Evolutionary conservation across 257 asterid genomes (phyloP).

Genomic region (Gentiana macrophylla): DNA sequence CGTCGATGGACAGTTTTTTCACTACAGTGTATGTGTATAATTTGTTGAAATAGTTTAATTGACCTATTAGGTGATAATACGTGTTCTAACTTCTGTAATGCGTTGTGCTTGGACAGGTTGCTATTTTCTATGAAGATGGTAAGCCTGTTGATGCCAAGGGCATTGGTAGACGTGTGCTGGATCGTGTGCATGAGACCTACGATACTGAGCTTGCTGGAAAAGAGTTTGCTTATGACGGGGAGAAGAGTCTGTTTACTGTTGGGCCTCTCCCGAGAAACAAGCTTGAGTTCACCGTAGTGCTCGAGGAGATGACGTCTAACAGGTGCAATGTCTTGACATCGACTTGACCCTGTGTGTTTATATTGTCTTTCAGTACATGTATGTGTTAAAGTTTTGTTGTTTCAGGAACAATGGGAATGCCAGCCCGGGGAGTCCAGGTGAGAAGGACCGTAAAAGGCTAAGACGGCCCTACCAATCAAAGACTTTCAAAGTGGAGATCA

Average conservation of each 20-base stretch:
- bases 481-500: conserved; percentile 74
- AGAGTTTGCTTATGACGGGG: conserved; percentile 21
- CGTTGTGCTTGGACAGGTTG: conserved; percentile 41
- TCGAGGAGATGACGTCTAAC: conserved; percentile 63
- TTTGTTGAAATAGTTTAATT: neutral
- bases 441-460: conserved; percentile 32
- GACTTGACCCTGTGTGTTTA: neutral
- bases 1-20: conserved; percentile 68
- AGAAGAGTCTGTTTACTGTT: conserved; percentile 64
- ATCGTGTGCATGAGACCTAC: conserved; percentile 67
- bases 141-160: conserved; percentile 94
- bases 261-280: conserved; percentile 83
- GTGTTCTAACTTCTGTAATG: too few species aligned
- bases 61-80: too few species aligned
- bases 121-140: conserved; percentile 83
- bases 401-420: conserved; percentile 61
- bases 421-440: conserved; percentile 34
- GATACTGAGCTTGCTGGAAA: conserved; percentile 66
- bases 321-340: conserved; percentile 24
- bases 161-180: conserved; percentile 78
- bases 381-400: neutral
- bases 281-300: conserved; percentile 78
- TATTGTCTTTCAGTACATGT: neutral
- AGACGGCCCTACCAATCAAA: conserved; percentile 67
- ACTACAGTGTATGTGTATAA: conserved; percentile 61